Evolutionary conservation across 371 early-diverging fungal genomes (phyloP).

Genomic region (Basidiobolus meristosporus): DNA sequence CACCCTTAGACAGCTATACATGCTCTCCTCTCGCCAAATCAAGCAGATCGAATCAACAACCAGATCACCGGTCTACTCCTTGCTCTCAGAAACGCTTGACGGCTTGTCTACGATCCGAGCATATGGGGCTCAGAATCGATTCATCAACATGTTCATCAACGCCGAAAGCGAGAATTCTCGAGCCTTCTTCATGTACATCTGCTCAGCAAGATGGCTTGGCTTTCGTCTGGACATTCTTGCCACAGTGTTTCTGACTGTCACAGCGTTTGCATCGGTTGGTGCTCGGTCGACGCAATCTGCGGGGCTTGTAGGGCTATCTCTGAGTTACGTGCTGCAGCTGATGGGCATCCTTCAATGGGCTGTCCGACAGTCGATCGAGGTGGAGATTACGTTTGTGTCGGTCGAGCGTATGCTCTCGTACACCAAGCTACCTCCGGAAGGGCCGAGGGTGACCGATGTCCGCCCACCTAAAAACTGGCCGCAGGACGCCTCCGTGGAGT

Average conservation of each 20-base stretch:
- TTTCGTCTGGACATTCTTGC: slow-evolving; percentile 20
- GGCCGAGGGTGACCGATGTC: slow-evolving; percentile 6
- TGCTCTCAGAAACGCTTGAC: slow-evolving; percentile 54
- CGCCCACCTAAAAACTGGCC: slow-evolving; percentile 18
- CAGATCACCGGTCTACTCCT: slow-evolving; percentile 65
- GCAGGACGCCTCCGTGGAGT: slow-evolving; percentile 38
- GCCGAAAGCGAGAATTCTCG: slow-evolving; percentile 15
- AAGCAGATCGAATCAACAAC: slow-evolving; percentile 65
- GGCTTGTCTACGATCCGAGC: slow-evolving; percentile 66
- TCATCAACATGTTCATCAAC: slow-evolving; percentile 9
- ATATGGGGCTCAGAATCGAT: slow-evolving; percentile 25
- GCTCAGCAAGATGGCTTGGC: slow-evolving; percentile 18
- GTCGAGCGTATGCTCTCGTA: slow-evolving; percentile 32
- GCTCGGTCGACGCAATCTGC: slow-evolving; percentile 8
- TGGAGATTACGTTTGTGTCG: slow-evolving; percentile 15
- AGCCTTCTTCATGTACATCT: slow-evolving; percentile 18
- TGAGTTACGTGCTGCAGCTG: slow-evolving; percentile 15
- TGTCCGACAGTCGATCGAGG: slow-evolving; percentile 15
- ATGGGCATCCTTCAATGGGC: slow-evolving; percentile 16
- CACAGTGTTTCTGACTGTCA: slow-evolving; percentile 14
- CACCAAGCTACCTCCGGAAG: slow-evolving; percentile 7
- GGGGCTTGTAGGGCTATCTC: slow-evolving; percentile 13
- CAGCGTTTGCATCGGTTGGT: slow-evolving; percentile 13
- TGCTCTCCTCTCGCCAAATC: slow-evolving; percentile 49
- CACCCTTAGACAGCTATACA: slow-evolving; percentile 19